These are phyloP conservation scores for Polysphondylium violaceum DNA, from an alignment of 78 protist species.

Conservation along the genomic window DNA sequence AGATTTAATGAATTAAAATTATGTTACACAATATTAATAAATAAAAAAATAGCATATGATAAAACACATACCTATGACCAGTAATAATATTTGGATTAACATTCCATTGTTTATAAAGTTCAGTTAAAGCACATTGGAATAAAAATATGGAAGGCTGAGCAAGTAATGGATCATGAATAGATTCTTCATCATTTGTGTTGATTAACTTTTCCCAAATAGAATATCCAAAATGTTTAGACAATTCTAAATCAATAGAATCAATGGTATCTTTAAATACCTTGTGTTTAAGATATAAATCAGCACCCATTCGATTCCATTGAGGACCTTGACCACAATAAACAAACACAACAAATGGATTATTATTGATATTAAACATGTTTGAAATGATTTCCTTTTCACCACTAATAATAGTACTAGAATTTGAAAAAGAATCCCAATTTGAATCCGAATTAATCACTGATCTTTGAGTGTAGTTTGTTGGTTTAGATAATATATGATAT, in stretches of 20 bases:
- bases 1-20: no score
- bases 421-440: not conserved
- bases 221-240: conserved; percentile 6
- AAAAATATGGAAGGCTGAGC: conserved; percentile 31
- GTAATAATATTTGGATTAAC: conserved; percentile 4
- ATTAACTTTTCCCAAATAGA: conserved; percentile 8
- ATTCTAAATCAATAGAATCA: not conserved
- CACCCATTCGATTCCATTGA: conserved; percentile 34
- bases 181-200: not conserved
- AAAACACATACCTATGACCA: conserved; percentile 58
- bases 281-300: not conserved
- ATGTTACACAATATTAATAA: no score
- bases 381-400: not conserved
- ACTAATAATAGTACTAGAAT: not conserved
- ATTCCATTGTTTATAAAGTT: conserved; percentile 33
- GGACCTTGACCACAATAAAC: conserved; percentile 40
- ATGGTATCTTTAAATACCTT: not conserved
- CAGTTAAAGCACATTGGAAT: conserved; percentile 9
- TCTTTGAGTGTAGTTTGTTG: not conserved
- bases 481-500: not conserved
- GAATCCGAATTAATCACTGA: not conserved
- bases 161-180: conserved; percentile 37
- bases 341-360: not conserved
- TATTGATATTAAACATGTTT: no score
- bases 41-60: no score